phyloP scores from a whole-genome alignment of 1,284 basidiomycete species.

The Ganoderma leucocontextum region DNA sequence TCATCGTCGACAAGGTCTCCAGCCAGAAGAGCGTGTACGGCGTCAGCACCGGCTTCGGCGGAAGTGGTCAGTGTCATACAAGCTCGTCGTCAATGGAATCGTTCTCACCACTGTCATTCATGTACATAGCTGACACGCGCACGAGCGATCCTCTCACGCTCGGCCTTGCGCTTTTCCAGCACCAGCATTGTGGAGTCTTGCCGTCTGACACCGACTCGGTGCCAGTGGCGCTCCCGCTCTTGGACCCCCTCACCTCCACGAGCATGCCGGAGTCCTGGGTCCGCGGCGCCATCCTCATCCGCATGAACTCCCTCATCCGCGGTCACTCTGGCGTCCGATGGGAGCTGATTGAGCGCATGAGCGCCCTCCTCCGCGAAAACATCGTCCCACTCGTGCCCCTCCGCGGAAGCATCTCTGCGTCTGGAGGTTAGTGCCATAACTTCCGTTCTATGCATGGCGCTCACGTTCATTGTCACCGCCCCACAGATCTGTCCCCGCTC shows the following conservation, averaged over 20 bases:
- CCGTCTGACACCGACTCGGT: conserved; percentile 57
- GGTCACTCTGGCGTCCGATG: conserved; percentile 89
- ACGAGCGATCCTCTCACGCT: conserved; percentile 74
- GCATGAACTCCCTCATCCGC: conserved; percentile 88
- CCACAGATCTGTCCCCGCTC: conserved; percentile 75
- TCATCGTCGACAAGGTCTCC: conserved; percentile 73
- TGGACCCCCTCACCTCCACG: conserved; percentile 70
- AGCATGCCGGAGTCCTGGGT: conserved; percentile 92
- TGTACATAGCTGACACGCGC: conserved; percentile 65
- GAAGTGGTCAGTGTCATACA: conserved; percentile 59
- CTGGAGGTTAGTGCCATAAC: conserved; percentile 62
- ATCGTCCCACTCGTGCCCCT: conserved; percentile 88
- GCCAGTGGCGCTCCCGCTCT: conserved; percentile 63
- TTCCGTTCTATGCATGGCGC: neutral
- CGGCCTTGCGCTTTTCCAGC: conserved; percentile 81
- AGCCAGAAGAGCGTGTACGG: conserved; percentile 80
- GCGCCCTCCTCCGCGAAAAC: conserved; percentile 73
- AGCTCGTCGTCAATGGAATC: neutral
- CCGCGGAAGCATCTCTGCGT: conserved; percentile 84
- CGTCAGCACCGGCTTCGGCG: conserved; percentile 85
- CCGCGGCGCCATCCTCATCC: conserved; percentile 86
- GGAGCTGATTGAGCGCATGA: conserved; percentile 84
- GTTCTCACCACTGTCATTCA: conserved; percentile 11
- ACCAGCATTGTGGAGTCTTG: conserved; percentile 78
- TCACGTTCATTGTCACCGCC: neutral